Percentiles rank a stretch among this genome's conserved stretches.
These are phyloP conservation scores for Terana coerulea DNA, from an alignment of 768 basidiomycete genomes.

Conservation along the genomic window DNA sequence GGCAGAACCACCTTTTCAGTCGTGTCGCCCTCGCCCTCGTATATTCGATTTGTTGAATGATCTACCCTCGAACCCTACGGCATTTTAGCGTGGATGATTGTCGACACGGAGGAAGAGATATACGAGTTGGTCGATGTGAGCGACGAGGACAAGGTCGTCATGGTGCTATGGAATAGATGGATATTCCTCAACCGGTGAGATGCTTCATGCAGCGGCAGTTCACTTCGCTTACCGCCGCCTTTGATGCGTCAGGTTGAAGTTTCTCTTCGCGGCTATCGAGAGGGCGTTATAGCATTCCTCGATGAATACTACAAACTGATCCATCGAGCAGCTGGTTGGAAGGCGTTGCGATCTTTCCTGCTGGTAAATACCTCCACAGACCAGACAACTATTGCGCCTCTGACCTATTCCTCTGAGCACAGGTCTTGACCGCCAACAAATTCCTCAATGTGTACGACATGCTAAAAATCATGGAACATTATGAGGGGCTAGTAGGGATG, in stretches of 20 bases:
- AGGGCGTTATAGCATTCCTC: constrained; percentile 53
- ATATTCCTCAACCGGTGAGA: constrained; percentile 57
- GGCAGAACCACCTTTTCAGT: constrained; percentile 29
- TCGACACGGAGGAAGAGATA: constrained; percentile 74
- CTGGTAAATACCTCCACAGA: constrained; percentile 39
- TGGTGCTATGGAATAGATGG: constrained; percentile 76
- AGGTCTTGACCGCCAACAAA: constrained; percentile 54
- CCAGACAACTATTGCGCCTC: not conserved
- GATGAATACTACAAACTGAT: constrained; percentile 64
- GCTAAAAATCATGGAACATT: constrained; percentile 46
- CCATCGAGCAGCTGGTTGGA: constrained; percentile 64
- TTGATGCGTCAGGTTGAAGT: constrained; percentile 38
- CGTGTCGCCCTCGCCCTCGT: constrained; percentile 60
- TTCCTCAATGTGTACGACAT: constrained; percentile 52
- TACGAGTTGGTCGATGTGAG: constrained; percentile 66
- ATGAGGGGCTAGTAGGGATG: constrained; percentile 52
- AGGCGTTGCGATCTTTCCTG: constrained; percentile 58
- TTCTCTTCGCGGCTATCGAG: constrained; percentile 46
- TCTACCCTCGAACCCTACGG: constrained; percentile 62
- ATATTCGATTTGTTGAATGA: constrained; percentile 63
- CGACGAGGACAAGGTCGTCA: constrained; percentile 78
- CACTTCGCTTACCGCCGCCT: not conserved
- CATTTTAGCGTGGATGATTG: constrained; percentile 60
- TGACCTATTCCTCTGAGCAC: not conserved
- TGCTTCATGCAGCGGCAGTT: not conserved